Base-by-base conservation (phyloP, 306 rosid genomes). In the Citrullus colocynthis region DNA sequence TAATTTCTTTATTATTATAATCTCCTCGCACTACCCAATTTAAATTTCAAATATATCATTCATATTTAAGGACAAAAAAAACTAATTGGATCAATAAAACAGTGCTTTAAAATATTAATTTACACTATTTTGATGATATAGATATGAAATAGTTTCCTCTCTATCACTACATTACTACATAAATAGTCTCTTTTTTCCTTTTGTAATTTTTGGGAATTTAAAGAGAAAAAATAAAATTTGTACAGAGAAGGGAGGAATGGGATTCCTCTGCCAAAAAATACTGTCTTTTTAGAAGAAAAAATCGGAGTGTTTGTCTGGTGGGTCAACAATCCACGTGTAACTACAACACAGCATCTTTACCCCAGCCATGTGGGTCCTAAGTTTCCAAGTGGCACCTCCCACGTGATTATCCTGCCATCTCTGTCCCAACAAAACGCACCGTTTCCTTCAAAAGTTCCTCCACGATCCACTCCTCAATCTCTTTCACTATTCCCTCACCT, bases 381-480 rank as follows among this genome's bases (percentile, higher is more conserved):
- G 52, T 45, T 17, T 52, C 77, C 80, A 51, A 15, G 80, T 77
- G 54, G 84, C 81, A 82, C 82, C 91, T 80, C 78, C 86, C 98
- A 93, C 92, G 90, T 90, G 91, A 81, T 57, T 58, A 71, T 20
- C 73, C 73, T 85, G 73, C 81, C 30, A 48, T 51, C 11, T 32
- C 70, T 20, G 28, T 16, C 76, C 56, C 16, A 6, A 32, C 28
- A 28, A 77, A 75, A 58, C 70, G 80, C 71, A 85, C 87, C 34
- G 89, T 86, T 85, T 92, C 98, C 16, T 88, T 88, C 81, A 95
- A 48, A 16, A 95, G 86, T 18, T 88, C 86, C 84, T 89, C 90
- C 73, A 88, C 63, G 8, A 95, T 83, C 81, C 83, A 82, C 83
- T 84, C 79, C 86, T 95, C 97, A 15, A 92, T 86, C 74, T 89